Base-by-base conservation (phyloP, 2,329 filamentous ascomycete genomes). In the Lojkania enalia region DNA sequence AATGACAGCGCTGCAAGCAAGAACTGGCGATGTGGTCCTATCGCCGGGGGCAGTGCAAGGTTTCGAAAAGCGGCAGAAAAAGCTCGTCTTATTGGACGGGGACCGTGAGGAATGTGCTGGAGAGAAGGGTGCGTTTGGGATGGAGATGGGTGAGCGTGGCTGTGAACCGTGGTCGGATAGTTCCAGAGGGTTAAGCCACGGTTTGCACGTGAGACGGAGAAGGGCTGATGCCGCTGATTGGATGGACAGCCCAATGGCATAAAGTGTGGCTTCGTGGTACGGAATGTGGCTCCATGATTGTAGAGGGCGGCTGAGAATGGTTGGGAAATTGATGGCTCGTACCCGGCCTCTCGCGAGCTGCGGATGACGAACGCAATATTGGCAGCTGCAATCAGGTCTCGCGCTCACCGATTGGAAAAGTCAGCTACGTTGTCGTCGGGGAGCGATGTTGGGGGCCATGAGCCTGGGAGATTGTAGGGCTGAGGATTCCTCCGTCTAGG, bases 1-100 rank as follows among this genome's bases (percentile, higher is more conserved):
- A 31, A 18, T 30, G 19, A 6, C 7, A 21, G 16, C 11, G 5
- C 7, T 37, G 40, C n/a, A 6, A 18, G 23, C 23, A 20, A 18
- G 9, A 35, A 20, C 20, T 46, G 16, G 15, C 5, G 16, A 20
- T 21, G 15, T 20, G 33, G 19, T 21, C 33, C 5, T 9, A 11
- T 6, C 33, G 42, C 61, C n/a, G n/a, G 58, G 50, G 60, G 57
- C 54, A 51, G 52, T 58, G 57, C 58, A 37, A 19, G 54, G 7
- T 54, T 52, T 57, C 44, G 47, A 35, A 32, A 46, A 33, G 36
- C 44, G 61, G 60, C 61, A 64, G 57, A 63, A 63, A 63, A 44
- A 47, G 16, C n/a, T 14, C 1, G 7, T 4, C 5, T 35, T n/a
- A 62, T 63, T 63, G 58, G 58, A 21, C 20, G 39, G 11, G 19